Base-by-base conservation (phyloP, 176 grass and related monocot genomes). In the Oryza officinalis region DNA sequence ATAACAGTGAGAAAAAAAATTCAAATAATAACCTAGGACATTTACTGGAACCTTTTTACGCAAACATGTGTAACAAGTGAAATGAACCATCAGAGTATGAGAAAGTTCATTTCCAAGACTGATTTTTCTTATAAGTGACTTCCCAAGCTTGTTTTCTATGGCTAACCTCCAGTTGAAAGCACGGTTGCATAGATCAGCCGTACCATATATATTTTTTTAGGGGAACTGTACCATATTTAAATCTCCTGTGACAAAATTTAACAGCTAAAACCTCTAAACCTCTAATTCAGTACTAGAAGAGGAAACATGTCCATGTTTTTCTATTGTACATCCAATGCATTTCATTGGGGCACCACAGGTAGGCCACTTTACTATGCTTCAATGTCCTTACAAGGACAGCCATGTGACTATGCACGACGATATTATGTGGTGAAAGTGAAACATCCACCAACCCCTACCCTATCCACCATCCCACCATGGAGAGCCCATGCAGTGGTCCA, bases 301-400 rank as follows among this genome's bases (percentile, higher is more conserved):
- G 71, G 38, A 86, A 86, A 68, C 61, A 67, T 66, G 22, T 72
- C 25, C 13, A 81, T 4, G 1, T 66, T 90, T 81, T 82, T 78
- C 78, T 59, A 78, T 74, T 90, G 83, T 45, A 86, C 59, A 82
- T 81, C 72, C 88, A 74, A 90, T 38, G 74, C 46, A 63, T n/a
- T 68, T 85, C 82, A 72, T 89, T 1, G 26, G 41, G 43, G 32
- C 8, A 82, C 72, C 28, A 74, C 73, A 12, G 59, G 31, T 60
- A 90, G 74, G 41, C 47, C 88, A 86, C 47, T 75, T 86, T 61
- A 87, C 33, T 74, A 69, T 25, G 68, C 37, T 44, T 80, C 75
- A 75, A 41, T 87, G 84, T 64, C 47, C 69, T 70, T 17, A 83
- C 89, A 90, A 76, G 84, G 75, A 83, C 80, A 17, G 13, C 84